Evolutionary conservation across 345 rosid species (phyloP).

Genomic region (Gynandropsis gynandra): DNA sequence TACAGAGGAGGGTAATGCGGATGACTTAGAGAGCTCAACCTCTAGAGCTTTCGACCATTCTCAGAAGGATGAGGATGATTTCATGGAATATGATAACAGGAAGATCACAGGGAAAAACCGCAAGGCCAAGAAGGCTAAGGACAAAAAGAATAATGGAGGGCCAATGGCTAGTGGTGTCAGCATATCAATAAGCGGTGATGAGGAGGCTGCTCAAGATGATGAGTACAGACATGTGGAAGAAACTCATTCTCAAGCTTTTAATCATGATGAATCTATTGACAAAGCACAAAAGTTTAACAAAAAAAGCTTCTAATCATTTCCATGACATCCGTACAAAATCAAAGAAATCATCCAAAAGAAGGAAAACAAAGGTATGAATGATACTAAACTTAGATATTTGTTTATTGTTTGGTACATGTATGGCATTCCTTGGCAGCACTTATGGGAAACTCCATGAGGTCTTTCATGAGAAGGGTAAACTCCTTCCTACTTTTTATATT

Average conservation of each 20-base stretch:
- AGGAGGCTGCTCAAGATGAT: constrained; percentile 28
- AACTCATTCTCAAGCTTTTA: constrained; percentile 7
- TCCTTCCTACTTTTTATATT: too few relatives aligned
- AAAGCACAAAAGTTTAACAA: constrained; percentile 27
- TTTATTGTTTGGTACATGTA: neutral
- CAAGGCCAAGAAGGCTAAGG: constrained; percentile 25
- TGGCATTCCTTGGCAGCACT: neutral
- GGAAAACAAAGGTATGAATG: constrained; percentile 61
- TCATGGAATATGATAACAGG: constrained; percentile 23
- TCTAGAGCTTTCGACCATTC: constrained; percentile 20
- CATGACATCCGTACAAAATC: constrained; percentile 26
- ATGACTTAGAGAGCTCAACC: constrained; percentile 25
- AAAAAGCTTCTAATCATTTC: constrained; percentile 28
- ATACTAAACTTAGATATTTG: neutral
- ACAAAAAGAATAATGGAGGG: constrained; percentile 17
- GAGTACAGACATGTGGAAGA: constrained; percentile 13
- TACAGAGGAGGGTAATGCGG: too few relatives aligned
- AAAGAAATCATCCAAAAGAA: constrained; percentile 65
- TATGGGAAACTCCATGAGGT: neutral
- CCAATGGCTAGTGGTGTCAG: neutral
- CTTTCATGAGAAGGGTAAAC: too few relatives aligned
- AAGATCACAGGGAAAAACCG: constrained; percentile 30
- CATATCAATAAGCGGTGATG: constrained; percentile 18
- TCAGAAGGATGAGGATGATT: constrained; percentile 21
- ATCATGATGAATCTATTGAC: constrained; percentile 24